Conservation (phyloP, 2,329 filamentous ascomycete genomes). For the Hypoxylon sp. region DNA sequence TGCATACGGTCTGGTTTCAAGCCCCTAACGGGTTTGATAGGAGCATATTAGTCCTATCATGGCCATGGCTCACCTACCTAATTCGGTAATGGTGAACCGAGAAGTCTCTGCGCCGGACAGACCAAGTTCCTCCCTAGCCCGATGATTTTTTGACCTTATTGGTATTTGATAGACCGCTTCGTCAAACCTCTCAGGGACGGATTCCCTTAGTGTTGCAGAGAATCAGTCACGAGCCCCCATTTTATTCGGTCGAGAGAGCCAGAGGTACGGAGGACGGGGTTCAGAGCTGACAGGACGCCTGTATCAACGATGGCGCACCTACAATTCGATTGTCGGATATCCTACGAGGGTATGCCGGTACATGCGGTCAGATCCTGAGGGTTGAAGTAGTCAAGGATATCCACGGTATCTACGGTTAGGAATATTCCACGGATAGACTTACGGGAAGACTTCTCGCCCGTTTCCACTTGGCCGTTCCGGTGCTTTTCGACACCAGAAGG, state of each 20-base stretch:
- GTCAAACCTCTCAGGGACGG: slow-evolving; percentile 1
- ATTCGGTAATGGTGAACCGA: slow-evolving; percentile 34
- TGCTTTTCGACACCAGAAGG: slow-evolving; percentile 10
- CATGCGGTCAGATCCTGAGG: slow-evolving; percentile 24
- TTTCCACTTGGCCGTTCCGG: neutral
- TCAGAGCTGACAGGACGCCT: slow-evolving; percentile 18
- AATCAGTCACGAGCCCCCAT: slow-evolving; percentile 33
- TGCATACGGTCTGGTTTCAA: neutral
- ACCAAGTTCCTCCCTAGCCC: slow-evolving; percentile 24
- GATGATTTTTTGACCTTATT: slow-evolving; percentile 7
- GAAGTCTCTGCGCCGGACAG: slow-evolving; percentile 14
- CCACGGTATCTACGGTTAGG: slow-evolving; percentile 1
- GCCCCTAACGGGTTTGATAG: slow-evolving; percentile 8
- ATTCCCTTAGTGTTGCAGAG: slow-evolving; percentile 9
- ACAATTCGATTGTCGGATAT: slow-evolving; percentile 40
- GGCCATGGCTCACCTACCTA: slow-evolving; percentile 25
- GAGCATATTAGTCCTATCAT: slow-evolving; percentile 3
- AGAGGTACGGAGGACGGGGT: slow-evolving; percentile 6
- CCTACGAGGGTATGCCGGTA: slow-evolving; percentile 24
- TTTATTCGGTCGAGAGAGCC: slow-evolving; percentile 14
- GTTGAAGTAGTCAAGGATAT: neutral
- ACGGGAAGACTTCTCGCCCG: slow-evolving; percentile 4
- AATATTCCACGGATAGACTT: neutral
- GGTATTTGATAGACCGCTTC: slow-evolving; percentile 33
- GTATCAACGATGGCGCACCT: slow-evolving; percentile 39